phyloP scores from a whole-genome alignment of 163 green algal genomes.

The Scenedesmus sp. region DNA sequence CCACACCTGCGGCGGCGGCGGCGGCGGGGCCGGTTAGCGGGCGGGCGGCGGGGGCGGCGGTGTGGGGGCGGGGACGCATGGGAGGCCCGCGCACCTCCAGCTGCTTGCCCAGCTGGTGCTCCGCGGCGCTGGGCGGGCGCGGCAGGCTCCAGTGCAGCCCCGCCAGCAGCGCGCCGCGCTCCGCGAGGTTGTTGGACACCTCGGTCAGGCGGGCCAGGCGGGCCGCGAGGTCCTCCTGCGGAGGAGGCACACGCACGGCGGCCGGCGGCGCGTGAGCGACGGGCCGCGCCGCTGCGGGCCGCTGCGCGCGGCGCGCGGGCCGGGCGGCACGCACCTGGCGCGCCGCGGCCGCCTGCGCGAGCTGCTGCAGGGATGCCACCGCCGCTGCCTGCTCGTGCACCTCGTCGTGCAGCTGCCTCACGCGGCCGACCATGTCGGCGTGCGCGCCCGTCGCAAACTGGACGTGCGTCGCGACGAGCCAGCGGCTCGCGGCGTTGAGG shows the following conservation, averaged over 20 bases:
- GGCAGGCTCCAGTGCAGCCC: conserved; percentile 38
- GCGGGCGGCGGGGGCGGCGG: too few species aligned
- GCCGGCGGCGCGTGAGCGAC: too few species aligned
- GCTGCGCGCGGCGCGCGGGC: too few species aligned
- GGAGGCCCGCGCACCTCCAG: conserved; percentile 27
- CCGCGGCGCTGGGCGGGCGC: conserved; percentile 15
- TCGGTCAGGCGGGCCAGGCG: conserved; percentile 2
- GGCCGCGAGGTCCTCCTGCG: conserved; percentile 3
- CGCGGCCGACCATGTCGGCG: conserved; percentile 12
- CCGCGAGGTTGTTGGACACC: conserved; percentile 15
- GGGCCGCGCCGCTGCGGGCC: too few species aligned
- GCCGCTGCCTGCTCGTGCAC: conserved; percentile 15
- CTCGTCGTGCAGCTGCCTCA: conserved; percentile 37
- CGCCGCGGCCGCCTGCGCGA: conserved; percentile 1
- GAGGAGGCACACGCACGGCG: too few species aligned
- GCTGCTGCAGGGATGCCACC: conserved; percentile 1
- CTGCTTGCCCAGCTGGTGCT: conserved; percentile 39
- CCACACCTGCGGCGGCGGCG: conserved; percentile 26
- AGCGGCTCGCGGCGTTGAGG: conserved; percentile 21
- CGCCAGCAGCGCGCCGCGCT: conserved; percentile 31
- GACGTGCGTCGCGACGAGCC: conserved; percentile 29
- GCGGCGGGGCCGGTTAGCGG: too few species aligned
- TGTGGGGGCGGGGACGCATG: too few species aligned
- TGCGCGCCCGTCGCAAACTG: conserved; percentile 26
- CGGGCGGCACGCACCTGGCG: too few species aligned